Percentiles rank a stretch among this genome's conserved stretches.
phyloP scores from a whole-genome alignment of 2,329 filamentous ascomycete genomes.

The Colletotrichum higginsianum region DNA sequence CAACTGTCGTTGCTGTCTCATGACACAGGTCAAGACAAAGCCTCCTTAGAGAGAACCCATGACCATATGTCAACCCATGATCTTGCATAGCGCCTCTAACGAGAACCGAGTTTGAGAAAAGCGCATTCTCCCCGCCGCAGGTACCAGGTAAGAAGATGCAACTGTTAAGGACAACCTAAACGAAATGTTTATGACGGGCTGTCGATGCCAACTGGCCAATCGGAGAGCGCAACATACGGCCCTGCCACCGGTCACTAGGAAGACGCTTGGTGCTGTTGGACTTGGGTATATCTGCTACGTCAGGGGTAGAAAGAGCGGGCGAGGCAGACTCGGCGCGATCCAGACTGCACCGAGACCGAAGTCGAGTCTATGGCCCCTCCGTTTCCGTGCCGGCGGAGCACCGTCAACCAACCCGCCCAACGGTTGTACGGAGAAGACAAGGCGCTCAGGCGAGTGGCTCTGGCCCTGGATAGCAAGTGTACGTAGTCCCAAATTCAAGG shows the following conservation, averaged over 20 bases:
- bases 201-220: neutral
- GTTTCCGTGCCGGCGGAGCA: neutral
- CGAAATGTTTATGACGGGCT: neutral
- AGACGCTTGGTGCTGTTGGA: neutral
- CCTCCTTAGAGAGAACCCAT: neutral
- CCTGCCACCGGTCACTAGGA: neutral
- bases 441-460: neutral
- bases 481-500: neutral
- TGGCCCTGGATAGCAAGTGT: neutral
- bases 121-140: neutral
- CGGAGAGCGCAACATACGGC: neutral
- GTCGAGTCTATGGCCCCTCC: neutral
- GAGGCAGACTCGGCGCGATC: neutral
- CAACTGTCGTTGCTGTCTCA: neutral
- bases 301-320: neutral
- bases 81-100: neutral
- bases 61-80: neutral
- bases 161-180: neutral
- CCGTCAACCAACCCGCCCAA: neutral
- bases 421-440: neutral
- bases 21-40: neutral
- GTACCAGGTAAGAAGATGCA: neutral
- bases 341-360: neutral
- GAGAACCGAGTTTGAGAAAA: neutral
- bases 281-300: neutral